Percentiles rank a stretch among this genome's conserved stretches.
phyloP scores from a whole-genome alignment of 805 yeast genomes.

The Zygosaccharomyces pseudorouxii region DNA sequence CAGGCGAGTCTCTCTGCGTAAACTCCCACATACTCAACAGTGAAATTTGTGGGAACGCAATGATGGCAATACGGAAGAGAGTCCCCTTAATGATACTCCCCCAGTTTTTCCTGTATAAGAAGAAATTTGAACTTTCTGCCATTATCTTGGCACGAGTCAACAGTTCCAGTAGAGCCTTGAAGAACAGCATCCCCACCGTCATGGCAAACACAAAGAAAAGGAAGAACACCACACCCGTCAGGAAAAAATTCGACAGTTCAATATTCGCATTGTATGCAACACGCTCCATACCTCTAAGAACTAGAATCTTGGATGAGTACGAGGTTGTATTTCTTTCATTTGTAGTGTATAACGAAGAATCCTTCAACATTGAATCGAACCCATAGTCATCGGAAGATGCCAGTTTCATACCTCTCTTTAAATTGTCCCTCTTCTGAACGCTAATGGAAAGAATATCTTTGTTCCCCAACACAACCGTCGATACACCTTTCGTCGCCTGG shows the following conservation, averaged over 20 bases:
- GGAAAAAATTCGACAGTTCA: slow-evolving; percentile 78
- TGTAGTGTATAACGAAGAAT: slow-evolving; percentile 55
- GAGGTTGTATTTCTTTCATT: slow-evolving; percentile 58
- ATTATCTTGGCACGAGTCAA: slow-evolving; percentile 53
- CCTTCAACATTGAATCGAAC: slow-evolving; percentile 48
- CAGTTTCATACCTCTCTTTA: slow-evolving; percentile 37
- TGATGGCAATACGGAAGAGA: slow-evolving; percentile 71
- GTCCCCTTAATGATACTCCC: slow-evolving; percentile 81
- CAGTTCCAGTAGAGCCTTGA: slow-evolving; percentile 69
- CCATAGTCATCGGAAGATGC: slow-evolving; percentile 37
- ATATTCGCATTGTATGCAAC: slow-evolving; percentile 80
- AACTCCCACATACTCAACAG: slow-evolving; percentile 87
- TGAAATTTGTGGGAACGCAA: slow-evolving; percentile 84
- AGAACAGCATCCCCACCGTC: slow-evolving; percentile 50
- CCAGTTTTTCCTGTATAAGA: slow-evolving; percentile 81
- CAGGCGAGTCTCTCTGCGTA: slow-evolving; percentile 76
- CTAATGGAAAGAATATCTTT: slow-evolving; percentile 67
- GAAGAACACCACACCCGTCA: slow-evolving; percentile 83
- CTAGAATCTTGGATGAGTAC: slow-evolving; percentile 63
- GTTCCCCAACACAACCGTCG: slow-evolving; percentile 70
- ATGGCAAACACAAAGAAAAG: slow-evolving; percentile 69
- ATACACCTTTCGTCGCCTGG: slow-evolving; percentile 87
- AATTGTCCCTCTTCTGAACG: slow-evolving; percentile 56
- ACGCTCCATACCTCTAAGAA: slow-evolving; percentile 87
- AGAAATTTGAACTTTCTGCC: slow-evolving; percentile 55